Conservation (phyloP, 768 basidiomycete genomes). For the Obba rivulosa region DNA sequence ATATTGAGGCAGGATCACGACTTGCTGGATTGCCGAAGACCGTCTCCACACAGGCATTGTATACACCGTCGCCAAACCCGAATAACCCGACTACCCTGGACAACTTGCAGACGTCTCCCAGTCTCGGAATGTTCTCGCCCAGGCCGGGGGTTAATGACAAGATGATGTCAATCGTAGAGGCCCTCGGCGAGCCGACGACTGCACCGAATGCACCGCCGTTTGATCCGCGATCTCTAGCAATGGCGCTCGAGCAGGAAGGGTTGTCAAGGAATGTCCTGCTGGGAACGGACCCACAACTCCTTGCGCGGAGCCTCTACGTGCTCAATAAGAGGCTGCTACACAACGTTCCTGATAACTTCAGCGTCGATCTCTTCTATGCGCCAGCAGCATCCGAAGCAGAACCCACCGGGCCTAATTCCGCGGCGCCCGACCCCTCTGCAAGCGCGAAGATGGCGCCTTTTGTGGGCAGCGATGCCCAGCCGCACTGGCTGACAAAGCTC, state of each 20-base stretch:
- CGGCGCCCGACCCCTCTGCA: background rate
- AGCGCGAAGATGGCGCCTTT: slow-evolving; percentile 29
- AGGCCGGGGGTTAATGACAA: slow-evolving; percentile 16
- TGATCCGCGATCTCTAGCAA: slow-evolving; percentile 31
- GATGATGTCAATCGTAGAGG: slow-evolving; percentile 24
- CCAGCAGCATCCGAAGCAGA: background rate
- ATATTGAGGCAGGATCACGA: slow-evolving; percentile 5
- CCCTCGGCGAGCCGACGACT: slow-evolving; percentile 13
- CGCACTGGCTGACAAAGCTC: slow-evolving; percentile 79
- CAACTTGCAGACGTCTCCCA: slow-evolving; percentile 13
- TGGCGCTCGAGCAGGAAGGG: slow-evolving; percentile 55
- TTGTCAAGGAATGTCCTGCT: slow-evolving; percentile 64
- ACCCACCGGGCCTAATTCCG: background rate
- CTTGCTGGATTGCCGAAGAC: slow-evolving; percentile 35
- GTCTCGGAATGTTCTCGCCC: slow-evolving; percentile 27
- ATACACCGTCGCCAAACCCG: slow-evolving; percentile 38
- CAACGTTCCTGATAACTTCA: slow-evolving; percentile 47
- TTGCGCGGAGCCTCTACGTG: slow-evolving; percentile 58
- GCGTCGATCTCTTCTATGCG: slow-evolving; percentile 28
- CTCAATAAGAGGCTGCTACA: slow-evolving; percentile 51
- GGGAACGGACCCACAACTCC: slow-evolving; percentile 50
- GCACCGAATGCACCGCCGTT: slow-evolving; percentile 1
- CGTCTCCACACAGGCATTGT: slow-evolving; percentile 49
- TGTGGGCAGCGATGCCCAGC: slow-evolving; percentile 63
- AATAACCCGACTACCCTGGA: slow-evolving; percentile 14